Evolutionary conservation across 805 yeast species (phyloP), one percentile per base, ranked within the genome.

Genomic region (Zygosaccharomyces pseudorouxii): DNA sequence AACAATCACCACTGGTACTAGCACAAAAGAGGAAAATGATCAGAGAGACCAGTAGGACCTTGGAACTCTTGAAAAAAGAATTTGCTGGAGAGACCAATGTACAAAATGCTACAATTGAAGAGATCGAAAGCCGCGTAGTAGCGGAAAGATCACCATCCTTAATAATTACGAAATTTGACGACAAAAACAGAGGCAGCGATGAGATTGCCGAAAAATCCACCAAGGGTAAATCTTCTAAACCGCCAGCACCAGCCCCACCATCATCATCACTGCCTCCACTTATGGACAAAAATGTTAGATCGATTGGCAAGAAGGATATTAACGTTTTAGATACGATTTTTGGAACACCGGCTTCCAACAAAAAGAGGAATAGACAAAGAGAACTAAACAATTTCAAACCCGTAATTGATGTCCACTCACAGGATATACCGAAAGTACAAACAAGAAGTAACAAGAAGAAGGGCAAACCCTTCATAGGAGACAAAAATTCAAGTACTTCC

Each of bases 281-380:
- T 2, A 42, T 49, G 9, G 19, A 30, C 19, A 51, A 44, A 30
- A 44, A 50, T 6, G 51, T 47, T 6, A 52, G 46, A 12, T 54
- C 57, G 7, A 53, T 56, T 12, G 52, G 50, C 8, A 47, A 52
- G 14, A 52, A 52, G 27, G 64, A 64, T 51, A 58, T 60, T 12
- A 47, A 48, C 18, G 39, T 57, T 16, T 44, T 64, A 27, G 64
- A 63, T 33, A 52, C 60, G 12, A 62, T 64, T 7, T 63, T 63
- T 48, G 46, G 50, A 14, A 46, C 35, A n/a, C 27, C 45, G 27
- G 8, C 11, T 22, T 12, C 51, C 10, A 42, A 29, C 28, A 39
- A 43, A 29, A 51, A 41, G n/a, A 36, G 30, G 12, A 47, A 45
- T 16, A 45, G 47, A 41, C 64, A 62, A 44, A 49, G 50, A 29